These are phyloP conservation scores for Wallacemonas sp. DNA, from an alignment of 208 protist species.

Conservation along the genomic window DNA sequence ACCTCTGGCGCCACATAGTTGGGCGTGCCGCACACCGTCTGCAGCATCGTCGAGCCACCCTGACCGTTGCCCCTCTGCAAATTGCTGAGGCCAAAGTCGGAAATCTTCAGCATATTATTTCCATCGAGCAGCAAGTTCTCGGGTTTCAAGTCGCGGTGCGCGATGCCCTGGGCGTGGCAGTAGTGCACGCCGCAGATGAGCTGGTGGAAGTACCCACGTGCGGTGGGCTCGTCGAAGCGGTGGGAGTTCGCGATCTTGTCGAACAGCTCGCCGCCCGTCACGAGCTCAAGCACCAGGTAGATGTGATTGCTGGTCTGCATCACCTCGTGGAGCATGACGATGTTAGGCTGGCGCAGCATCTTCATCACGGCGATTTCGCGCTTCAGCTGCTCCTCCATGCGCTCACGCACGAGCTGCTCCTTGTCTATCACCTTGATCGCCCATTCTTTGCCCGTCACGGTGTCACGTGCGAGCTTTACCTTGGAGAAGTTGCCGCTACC, in stretches of 20 bases:
- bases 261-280: slow-evolving; percentile 93
- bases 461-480: slow-evolving; percentile 72
- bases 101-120: slow-evolving; percentile 83
- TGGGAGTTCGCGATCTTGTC: slow-evolving; percentile 81
- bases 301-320: slow-evolving; percentile 89
- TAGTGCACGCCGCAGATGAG: slow-evolving; percentile 91
- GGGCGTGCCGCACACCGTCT: slow-evolving; percentile 90
- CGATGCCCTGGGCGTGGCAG: slow-evolving; percentile 88
- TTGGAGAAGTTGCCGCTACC: slow-evolving; percentile 90
- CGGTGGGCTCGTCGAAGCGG: slow-evolving; percentile 81
- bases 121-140: slow-evolving; percentile 88
- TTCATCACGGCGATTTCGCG: slow-evolving; percentile 91
- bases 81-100: slow-evolving; percentile 91
- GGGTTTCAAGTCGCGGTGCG: slow-evolving; percentile 90
- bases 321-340: slow-evolving; percentile 86
- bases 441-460: slow-evolving; percentile 71
- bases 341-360: slow-evolving; percentile 82
- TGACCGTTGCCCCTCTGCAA: slow-evolving; percentile 47
- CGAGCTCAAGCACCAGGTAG: slow-evolving; percentile 90
- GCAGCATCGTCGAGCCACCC: slow-evolving; percentile 60
- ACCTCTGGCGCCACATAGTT: slow-evolving; percentile 94
- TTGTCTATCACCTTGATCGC: slow-evolving; percentile 92
- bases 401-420: slow-evolving; percentile 75
- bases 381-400: slow-evolving; percentile 91
- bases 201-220: slow-evolving; percentile 94